phyloP scores from a whole-genome alignment of 441 rosid species.

The Arabidopsis hybrid region DNA sequence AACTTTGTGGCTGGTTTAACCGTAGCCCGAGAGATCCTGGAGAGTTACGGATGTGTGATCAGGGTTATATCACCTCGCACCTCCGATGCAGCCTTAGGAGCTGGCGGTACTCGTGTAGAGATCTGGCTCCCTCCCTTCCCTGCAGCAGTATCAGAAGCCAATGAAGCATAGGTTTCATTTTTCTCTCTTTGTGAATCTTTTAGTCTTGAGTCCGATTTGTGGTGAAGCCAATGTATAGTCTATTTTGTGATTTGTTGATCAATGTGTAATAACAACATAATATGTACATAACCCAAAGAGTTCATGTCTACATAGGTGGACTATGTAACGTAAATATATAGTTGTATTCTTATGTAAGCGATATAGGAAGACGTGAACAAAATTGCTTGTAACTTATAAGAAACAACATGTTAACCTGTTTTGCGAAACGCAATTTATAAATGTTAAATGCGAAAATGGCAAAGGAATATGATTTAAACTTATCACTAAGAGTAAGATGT shows the following conservation, averaged over 20 bases:
- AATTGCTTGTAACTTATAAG: neutral
- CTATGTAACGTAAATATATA: slow-evolving; percentile 14
- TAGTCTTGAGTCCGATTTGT: slow-evolving; percentile 14
- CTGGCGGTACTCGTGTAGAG: slow-evolving; percentile 86
- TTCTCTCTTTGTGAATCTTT: neutral
- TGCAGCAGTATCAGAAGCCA: slow-evolving; percentile 50
- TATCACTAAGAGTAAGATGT: too few species aligned
- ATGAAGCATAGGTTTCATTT: slow-evolving; percentile 27
- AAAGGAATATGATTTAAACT: too few species aligned
- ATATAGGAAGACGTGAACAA: neutral
- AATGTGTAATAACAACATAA: slow-evolving; percentile 24
- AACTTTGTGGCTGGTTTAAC: slow-evolving; percentile 90
- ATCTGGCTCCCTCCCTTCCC: slow-evolving; percentile 80
- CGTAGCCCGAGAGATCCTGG: slow-evolving; percentile 88
- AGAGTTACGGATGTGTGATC: slow-evolving; percentile 86
- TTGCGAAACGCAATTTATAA: too few species aligned
- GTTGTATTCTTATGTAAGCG: neutral
- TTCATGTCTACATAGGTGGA: slow-evolving; percentile 25
- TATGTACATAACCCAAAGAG: slow-evolving; percentile 39
- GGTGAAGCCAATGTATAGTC: slow-evolving; percentile 37
- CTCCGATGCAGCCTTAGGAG: slow-evolving; percentile 68
- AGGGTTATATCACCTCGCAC: slow-evolving; percentile 79
- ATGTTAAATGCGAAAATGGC: too few species aligned
- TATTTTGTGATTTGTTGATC: slow-evolving; percentile 21
- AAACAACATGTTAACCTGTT: neutral